phyloP scores from a whole-genome alignment of 2,329 filamentous ascomycete species.

The Ceratocystis papillata region DNA sequence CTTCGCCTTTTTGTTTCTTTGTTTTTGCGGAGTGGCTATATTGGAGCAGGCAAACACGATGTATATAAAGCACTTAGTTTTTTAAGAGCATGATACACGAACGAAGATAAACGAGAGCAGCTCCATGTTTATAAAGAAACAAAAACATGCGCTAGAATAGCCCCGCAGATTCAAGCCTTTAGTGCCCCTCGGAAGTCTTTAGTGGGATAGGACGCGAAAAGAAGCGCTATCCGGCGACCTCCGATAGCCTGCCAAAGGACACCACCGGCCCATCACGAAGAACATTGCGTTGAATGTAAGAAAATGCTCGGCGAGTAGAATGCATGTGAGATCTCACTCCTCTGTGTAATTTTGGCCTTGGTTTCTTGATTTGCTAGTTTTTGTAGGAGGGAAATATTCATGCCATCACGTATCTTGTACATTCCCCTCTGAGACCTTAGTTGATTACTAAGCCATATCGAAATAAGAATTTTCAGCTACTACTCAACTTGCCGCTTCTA shows the following conservation, averaged over 20 bases:
- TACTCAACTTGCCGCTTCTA: neutral
- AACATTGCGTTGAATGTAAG: neutral
- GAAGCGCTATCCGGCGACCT: slow-evolving; percentile 24
- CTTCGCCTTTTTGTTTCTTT: neutral
- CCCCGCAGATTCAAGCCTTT: slow-evolving; percentile 6
- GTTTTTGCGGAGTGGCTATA: neutral
- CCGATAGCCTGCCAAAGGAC: slow-evolving; percentile 13
- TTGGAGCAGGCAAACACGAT: neutral
- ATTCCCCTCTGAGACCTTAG: neutral
- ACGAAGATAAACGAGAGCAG: neutral
- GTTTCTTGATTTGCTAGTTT: too few species aligned
- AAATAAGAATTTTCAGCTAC: slow-evolving; percentile 15
- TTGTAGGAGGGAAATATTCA: neutral
- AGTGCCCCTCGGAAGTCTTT: neutral
- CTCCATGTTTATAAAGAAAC: neutral
- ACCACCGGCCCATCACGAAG: neutral
- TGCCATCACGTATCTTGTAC: neutral
- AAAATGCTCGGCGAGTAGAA: too few species aligned
- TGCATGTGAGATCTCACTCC: too few species aligned
- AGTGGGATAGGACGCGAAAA: neutral
- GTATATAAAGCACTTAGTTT: neutral
- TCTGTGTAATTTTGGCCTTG: too few species aligned
- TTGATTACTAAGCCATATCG: slow-evolving; percentile 23
- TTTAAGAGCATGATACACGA: neutral
- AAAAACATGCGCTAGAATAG: neutral